Evolutionary conservation across 129 eudicot genomes (phyloP), one percentile per base, ranked within the genome.

Genomic region (Artemisia tridentata): DNA sequence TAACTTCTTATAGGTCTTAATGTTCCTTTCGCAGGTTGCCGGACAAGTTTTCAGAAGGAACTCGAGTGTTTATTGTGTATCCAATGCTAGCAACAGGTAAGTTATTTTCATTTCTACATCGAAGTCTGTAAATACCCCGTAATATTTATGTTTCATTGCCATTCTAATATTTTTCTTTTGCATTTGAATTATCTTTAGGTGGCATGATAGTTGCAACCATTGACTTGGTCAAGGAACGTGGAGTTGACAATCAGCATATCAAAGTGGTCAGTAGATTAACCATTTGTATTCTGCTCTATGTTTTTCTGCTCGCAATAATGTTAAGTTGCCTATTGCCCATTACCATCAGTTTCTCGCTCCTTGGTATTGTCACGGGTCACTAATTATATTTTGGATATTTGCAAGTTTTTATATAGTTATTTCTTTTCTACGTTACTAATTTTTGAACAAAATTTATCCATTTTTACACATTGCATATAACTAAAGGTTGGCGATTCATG

Each of bases 31-130:
- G 70, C 72, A 93, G 98, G 86, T 80, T 93, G 64, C 98, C 98
- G 15, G 87, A 89, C 11, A 79, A 72, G 46, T 84, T 93, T 79
- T 80, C 96, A 50, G 82, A 83, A 63, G 96, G 90, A 76, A 74
- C 97, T 66, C 88, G 85, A 69, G 86, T 93, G 58, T 82, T 87
- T 69, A 81, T 93, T 69, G 91, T 93, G 9, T 96, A 93, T 79
- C 97, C 98, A 53, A 89, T 93, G 98, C 88, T 93, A 41, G 98
- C 98, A 75, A 93, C 98, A 69, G 98, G 98, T 5, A 74, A 54
- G 49, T 27, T 55, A 21, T 75, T 19, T 67, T 47, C 12, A 5
- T 55, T 34, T 43, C 14, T 58, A 41, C 21, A 6, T 64, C 19
- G 9, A 43, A 19, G 16, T 11, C 34, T 49, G 13, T 60, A 23